These are phyloP conservation scores for Tricholoma furcatifolium DNA, from an alignment of 768 basidiomycete species.

Conservation along the genomic window DNA sequence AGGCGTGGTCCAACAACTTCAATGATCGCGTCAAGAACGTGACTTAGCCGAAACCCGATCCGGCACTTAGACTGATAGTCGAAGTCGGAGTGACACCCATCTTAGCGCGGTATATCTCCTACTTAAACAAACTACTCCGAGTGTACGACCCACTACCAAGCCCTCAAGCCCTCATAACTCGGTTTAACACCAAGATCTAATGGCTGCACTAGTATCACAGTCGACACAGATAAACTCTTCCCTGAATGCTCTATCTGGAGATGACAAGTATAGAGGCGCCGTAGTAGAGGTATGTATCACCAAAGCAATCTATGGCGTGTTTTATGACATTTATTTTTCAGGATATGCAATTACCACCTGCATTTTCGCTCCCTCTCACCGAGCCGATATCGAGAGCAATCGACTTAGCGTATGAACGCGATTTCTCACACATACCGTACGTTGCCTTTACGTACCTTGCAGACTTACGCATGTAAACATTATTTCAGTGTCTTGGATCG, in stretches of 20 bases:
- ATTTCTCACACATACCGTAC: constrained; percentile 93
- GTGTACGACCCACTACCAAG: background rate
- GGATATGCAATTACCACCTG: constrained; percentile 85
- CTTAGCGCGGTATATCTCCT: constrained; percentile 3
- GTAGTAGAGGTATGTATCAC: constrained; percentile 75
- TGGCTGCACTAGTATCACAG: constrained; percentile 13
- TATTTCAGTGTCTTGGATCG: constrained; percentile 67
- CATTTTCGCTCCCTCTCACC: constrained; percentile 73
- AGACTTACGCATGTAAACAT: background rate
- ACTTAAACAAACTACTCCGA: constrained; percentile 1
- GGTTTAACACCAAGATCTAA: background rate
- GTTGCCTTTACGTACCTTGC: constrained; percentile 8
- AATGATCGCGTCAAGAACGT: constrained; percentile 11
- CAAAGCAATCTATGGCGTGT: background rate
- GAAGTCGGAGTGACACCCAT: background rate
- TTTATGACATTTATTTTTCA: constrained; percentile 21
- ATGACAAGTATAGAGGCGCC: constrained; percentile 78
- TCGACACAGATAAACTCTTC: constrained; percentile 7
- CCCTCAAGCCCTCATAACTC: background rate
- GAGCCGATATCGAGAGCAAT: constrained; percentile 77
- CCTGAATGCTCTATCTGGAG: constrained; percentile 9
- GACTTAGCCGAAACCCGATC: background rate
- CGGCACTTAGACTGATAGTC: background rate
- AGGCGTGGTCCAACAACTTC: background rate
- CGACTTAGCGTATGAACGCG: constrained; percentile 88